These are phyloP conservation scores for Sequoiadendron giganteum DNA, from an alignment of 75 land plant genomes.

Conservation along the genomic window DNA sequence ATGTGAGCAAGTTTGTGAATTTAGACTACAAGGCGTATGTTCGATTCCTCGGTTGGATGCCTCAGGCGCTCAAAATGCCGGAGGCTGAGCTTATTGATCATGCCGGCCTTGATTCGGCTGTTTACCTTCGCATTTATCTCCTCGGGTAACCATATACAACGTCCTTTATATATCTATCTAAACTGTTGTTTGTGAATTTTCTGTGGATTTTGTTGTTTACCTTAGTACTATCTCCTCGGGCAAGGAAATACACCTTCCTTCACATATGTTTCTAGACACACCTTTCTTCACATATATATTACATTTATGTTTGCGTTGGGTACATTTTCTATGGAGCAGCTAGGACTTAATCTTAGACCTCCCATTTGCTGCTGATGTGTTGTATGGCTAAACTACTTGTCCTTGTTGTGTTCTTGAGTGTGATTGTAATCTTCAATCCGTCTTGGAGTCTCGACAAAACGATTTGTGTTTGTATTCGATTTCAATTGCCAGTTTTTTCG, in stretches of 20 bases:
- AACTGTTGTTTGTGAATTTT: not conserved
- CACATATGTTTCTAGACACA: too few relatives aligned
- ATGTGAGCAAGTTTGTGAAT: constrained; percentile 40
- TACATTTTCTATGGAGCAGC: not conserved
- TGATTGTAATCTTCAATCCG: not conserved
- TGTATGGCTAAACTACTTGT: too few relatives aligned
- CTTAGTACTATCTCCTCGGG: constrained; percentile 60
- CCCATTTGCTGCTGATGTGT: too few relatives aligned
- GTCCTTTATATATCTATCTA: not conserved
- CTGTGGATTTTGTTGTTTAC: constrained; percentile 52
- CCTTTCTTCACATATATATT: not conserved
- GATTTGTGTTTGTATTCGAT: not conserved
- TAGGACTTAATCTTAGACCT: not conserved
- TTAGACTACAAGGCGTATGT: constrained; percentile 45
- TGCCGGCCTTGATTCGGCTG: constrained; percentile 78
- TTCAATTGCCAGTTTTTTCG: not conserved
- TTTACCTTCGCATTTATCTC: constrained; percentile 54
- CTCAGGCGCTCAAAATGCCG: constrained; percentile 63
- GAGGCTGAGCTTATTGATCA: constrained; percentile 65
- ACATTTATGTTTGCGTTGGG: not conserved
- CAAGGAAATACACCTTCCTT: constrained; percentile 7
- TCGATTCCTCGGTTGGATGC: constrained; percentile 64
- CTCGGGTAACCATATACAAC: constrained; percentile 43
- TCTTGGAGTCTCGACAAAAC: not conserved
- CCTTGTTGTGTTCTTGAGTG: not conserved